Base-by-base conservation (phyloP, 2,329 filamentous ascomycete genomes). In the Falciphora oryzae region DNA sequence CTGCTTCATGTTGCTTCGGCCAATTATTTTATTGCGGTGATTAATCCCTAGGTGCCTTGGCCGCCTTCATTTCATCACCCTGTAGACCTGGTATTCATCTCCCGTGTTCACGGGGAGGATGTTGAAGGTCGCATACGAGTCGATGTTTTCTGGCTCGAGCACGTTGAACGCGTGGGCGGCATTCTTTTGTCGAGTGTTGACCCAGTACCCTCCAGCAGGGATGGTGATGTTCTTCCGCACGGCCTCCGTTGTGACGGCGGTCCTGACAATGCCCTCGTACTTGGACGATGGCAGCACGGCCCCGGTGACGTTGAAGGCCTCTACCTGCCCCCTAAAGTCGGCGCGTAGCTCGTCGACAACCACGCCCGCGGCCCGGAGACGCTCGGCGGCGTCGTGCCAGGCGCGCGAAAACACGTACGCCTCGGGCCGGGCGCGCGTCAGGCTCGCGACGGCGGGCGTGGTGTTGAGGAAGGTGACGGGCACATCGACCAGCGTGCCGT, bases 51-150 rank as follows among this genome's bases (percentile, higher is more conserved):
- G n/a, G 3, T 29, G 29, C 32, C 11, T 35, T 11, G 13, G 32
- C 32, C 11, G 32, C 11, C 32, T 14, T 44, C 16, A 61, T 28
- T 38, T 6, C 59, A 61, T 38, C 1, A 61, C 32, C 59, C 59
- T 61, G 5, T 61, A 61, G 10, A 61, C 59, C n/a, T 61, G 59
- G n/a, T 61, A 61, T 38, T 61, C 59, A 11, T 61, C 59, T 18
- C 59, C 59, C 27, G 29, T 14, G 28, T 5, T 44, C 2, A 61
- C 59, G 1, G 59, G 59, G 14, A 61, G 18, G 6, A 61, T 28
- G 8, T 61, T 61, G 1, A 61, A 61, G 5, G 59, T 61, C 7
- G n/a, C 59, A 27, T 61, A 61, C 14, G 32, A 38, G 59, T 61
- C 59, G 27, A 61, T 61, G n/a, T 61, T 61, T 27, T 61, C 59